Conservation (phyloP, 352 stramenopile species). For the Globisporangium cystogenes region DNA sequence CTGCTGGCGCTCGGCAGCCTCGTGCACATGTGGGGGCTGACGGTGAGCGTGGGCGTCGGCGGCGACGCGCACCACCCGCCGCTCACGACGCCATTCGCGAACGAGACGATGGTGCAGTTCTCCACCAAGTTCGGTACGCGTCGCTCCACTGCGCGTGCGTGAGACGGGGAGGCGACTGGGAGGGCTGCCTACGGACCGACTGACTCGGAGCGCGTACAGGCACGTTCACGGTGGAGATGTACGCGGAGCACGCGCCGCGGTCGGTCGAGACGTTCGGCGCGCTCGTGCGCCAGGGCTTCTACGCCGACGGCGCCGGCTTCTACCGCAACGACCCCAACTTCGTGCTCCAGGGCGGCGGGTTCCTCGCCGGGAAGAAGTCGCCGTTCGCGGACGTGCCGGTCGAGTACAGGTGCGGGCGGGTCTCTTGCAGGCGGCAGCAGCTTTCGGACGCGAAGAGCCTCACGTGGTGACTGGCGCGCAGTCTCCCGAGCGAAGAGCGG, state of each 20-base stretch:
- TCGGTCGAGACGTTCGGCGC: conserved; percentile 68
- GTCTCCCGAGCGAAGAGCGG: conserved; percentile 63
- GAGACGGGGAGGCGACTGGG: too few species aligned
- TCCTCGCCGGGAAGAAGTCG: conserved; percentile 64
- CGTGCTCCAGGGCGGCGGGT: conserved; percentile 71
- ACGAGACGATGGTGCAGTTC: conserved; percentile 81
- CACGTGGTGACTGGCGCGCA: conserved; percentile 16
- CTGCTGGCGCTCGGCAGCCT: conserved; percentile 55
- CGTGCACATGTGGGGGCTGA: conserved; percentile 66
- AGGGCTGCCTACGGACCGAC: too few species aligned
- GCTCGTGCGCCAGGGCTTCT: conserved; percentile 61
- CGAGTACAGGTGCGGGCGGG: conserved; percentile 81
- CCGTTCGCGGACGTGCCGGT: conserved; percentile 64
- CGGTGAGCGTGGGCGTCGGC: conserved; percentile 5
- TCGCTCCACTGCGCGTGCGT: too few species aligned
- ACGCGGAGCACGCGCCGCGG: conserved; percentile 67
- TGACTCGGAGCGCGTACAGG: too few species aligned
- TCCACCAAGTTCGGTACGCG: conserved; percentile 64
- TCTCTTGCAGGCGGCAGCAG: too few species aligned
- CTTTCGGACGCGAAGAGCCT: too few species aligned
- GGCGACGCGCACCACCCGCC: conserved; percentile 26
- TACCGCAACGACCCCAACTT: conserved; percentile 85
- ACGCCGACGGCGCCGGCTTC: conserved; percentile 67
- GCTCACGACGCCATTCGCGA: conserved; percentile 59
- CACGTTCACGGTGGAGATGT: conserved; percentile 75